Conservation (phyloP, 768 basidiomycete genomes). For the Tricholoma matsutake region DNA sequence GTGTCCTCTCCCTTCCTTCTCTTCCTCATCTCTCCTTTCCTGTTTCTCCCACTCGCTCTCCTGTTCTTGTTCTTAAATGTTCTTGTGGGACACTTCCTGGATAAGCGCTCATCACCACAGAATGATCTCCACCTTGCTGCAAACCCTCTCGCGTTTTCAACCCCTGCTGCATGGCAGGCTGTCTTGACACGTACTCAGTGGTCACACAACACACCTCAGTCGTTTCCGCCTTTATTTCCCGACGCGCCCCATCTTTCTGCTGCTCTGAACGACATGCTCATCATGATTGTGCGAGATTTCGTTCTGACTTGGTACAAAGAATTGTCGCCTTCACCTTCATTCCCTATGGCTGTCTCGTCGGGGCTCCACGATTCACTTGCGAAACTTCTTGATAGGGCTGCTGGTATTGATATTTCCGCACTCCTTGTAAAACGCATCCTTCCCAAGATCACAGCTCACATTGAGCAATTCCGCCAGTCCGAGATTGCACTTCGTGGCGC, state of each 20-base stretch:
- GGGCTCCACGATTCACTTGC: conserved; percentile 67
- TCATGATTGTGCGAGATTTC: conserved; percentile 84
- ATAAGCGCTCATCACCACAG: conserved; percentile 35
- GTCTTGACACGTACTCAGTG: conserved; percentile 87
- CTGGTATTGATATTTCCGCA: conserved; percentile 65
- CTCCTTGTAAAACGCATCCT: conserved; percentile 81
- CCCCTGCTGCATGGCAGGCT: conserved; percentile 93
- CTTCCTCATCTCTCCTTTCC: conserved; percentile 59
- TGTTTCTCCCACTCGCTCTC: conserved; percentile 46
- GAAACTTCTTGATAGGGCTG: conserved; percentile 52
- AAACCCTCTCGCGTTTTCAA: conserved; percentile 80
- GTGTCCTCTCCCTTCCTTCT: conserved; percentile 65
- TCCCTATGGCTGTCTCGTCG: conserved; percentile 80
- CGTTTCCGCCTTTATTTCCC: conserved; percentile 65
- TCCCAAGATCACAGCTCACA: conserved; percentile 85
- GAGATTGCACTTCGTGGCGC: conserved; percentile 84
- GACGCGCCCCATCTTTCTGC: conserved; percentile 62
- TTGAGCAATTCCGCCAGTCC: conserved; percentile 88
- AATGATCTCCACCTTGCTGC: conserved; percentile 54
- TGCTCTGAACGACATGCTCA: conserved; percentile 76
- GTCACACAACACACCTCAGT: conserved; percentile 70
- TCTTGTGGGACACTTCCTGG: conserved; percentile 57
- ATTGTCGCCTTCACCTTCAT: conserved; percentile 83
- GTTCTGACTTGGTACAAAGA: conserved; percentile 86
- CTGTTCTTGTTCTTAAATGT: conserved; percentile 53